These are phyloP conservation scores for Heritiera fomes DNA, from an alignment of 345 rosid genomes.

Conservation along the genomic window DNA sequence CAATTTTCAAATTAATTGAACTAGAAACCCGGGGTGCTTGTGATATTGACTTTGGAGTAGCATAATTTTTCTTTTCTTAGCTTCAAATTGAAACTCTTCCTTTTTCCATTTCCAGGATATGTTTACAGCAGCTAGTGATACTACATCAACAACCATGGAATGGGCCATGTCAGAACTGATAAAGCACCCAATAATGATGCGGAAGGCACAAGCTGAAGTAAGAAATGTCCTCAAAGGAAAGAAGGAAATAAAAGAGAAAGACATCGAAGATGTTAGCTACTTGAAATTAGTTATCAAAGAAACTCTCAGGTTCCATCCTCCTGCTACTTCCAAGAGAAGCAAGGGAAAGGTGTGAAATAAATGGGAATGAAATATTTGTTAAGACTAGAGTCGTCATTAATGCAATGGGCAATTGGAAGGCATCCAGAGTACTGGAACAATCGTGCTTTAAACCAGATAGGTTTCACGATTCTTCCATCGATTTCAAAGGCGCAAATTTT, in stretches of 20 bases:
- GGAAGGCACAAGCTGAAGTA: constrained; percentile 22
- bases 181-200: constrained; percentile 17
- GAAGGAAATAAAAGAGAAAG: constrained; percentile 24
- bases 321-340: constrained; percentile 27
- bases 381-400: constrained; percentile 30
- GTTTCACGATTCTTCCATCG: constrained; percentile 13
- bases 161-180: constrained; percentile 30
- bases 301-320: constrained; percentile 28
- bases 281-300: constrained; percentile 27
- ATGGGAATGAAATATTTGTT: constrained; percentile 26
- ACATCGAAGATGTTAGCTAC: constrained; percentile 17
- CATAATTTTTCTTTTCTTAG: too few species aligned
- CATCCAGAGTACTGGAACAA: constrained; percentile 30
- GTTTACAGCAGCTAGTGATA: constrained; percentile 30
- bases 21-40: too few species aligned
- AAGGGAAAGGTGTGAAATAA: constrained; percentile 26
- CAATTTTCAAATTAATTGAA: too few species aligned
- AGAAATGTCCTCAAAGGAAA: constrained; percentile 16
- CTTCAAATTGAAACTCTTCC: not conserved
- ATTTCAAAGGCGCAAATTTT: constrained; percentile 24
- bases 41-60: too few species aligned
- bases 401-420: constrained; percentile 32
- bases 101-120: constrained; percentile 19
- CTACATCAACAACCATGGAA: constrained; percentile 27
- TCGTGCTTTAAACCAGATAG: constrained; percentile 15